A percentile compares a stretch with the other conserved stretches of the same genome.
Conservation (phyloP, 2,329 filamentous ascomycete species). For the Trichoderma polysporum region DNA sequence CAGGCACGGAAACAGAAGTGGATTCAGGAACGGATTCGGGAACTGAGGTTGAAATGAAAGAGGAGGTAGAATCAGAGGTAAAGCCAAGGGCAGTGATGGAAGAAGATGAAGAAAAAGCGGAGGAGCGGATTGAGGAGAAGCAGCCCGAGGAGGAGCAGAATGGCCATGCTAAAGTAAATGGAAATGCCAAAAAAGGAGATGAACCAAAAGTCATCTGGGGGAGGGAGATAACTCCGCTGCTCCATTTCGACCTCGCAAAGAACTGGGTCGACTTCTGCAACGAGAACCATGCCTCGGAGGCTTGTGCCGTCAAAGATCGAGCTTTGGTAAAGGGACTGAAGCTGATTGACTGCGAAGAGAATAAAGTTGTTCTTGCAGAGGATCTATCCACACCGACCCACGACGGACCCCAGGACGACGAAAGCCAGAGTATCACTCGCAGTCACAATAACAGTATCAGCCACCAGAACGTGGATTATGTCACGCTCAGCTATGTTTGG, state of each 20-base stretch:
- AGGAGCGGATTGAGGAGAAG: neutral
- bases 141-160: neutral
- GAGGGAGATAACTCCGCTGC: slow-evolving; percentile 33
- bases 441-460: slow-evolving; percentile 19
- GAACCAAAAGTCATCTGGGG: slow-evolving; percentile 29
- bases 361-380: slow-evolving; percentile 32
- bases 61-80: neutral
- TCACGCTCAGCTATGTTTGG: slow-evolving; percentile 40
- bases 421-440: neutral
- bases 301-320: slow-evolving; percentile 24
- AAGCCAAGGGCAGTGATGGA: neutral
- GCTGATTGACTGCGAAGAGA: slow-evolving; percentile 35
- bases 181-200: neutral
- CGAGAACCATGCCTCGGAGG: slow-evolving; percentile 30
- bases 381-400: slow-evolving; percentile 23
- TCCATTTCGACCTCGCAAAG: slow-evolving; percentile 33
- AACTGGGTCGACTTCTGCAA: slow-evolving; percentile 39
- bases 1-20: neutral
- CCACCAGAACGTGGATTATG: slow-evolving; percentile 30
- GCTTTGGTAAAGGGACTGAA: slow-evolving; percentile 31
- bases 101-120: neutral
- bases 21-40: neutral
- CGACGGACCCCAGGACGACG: neutral
- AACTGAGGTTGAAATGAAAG: neutral
- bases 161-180: neutral